Percentiles rank a stretch among this genome's conserved stretches.
Conservation (phyloP, 768 basidiomycete genomes). For the Naematelia aurantialba region DNA sequence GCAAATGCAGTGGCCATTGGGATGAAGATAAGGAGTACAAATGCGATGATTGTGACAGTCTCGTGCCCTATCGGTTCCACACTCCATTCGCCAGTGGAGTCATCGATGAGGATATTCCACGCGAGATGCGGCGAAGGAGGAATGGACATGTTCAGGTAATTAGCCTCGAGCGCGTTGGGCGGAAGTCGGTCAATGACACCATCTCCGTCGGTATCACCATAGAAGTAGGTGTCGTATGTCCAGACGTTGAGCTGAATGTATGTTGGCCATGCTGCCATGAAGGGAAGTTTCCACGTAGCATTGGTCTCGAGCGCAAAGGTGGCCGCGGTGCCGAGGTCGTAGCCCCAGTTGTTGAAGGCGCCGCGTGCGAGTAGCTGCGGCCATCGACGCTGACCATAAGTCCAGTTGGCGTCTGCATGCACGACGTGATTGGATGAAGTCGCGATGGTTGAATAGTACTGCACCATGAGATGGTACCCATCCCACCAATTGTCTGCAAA, state of each 20-base stretch:
- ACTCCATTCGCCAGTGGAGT: slow-evolving; percentile 69
- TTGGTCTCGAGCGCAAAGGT: slow-evolving; percentile 58
- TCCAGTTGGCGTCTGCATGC: slow-evolving; percentile 70
- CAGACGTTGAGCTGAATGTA: slow-evolving; percentile 87
- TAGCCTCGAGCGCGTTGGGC: slow-evolving; percentile 68
- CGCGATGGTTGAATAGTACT: slow-evolving; percentile 77
- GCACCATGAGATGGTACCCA: slow-evolving; percentile 80
- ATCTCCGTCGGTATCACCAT: slow-evolving; percentile 83
- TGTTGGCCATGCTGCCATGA: slow-evolving; percentile 87
- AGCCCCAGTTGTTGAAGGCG: slow-evolving; percentile 88
- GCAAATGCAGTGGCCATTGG: slow-evolving; percentile 79
- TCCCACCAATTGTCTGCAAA: slow-evolving; percentile 67
- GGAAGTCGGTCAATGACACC: slow-evolving; percentile 85
- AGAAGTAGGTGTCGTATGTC: slow-evolving; percentile 86
- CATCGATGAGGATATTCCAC: slow-evolving; percentile 79
- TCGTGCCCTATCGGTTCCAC: slow-evolving; percentile 78
- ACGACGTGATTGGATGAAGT: slow-evolving; percentile 64
- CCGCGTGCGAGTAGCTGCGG: slow-evolving; percentile 85
- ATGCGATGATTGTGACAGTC: slow-evolving; percentile 79
- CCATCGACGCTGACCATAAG: slow-evolving; percentile 63
- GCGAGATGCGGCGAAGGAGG: slow-evolving; percentile 83
- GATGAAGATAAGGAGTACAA: slow-evolving; percentile 72
- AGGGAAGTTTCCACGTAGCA: slow-evolving; percentile 56
- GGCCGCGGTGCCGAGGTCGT: slow-evolving; percentile 72
- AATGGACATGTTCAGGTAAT: slow-evolving; percentile 86